Conservation (phyloP, 805 yeast species). For the Teunomyces pallodes region DNA sequence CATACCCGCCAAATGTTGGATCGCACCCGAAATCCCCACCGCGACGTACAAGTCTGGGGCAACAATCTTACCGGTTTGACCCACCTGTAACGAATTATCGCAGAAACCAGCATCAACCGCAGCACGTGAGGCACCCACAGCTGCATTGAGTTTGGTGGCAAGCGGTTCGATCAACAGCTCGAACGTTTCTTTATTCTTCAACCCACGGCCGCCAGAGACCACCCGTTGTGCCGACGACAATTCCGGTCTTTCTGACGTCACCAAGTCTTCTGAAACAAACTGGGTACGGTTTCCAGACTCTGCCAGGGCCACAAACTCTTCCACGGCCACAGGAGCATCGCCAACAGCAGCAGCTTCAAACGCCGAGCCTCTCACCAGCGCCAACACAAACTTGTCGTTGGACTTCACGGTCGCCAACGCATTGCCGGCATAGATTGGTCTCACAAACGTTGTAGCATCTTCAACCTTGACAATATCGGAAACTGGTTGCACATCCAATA, state of each 20-base stretch:
- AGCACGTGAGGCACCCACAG: conserved; percentile 96
- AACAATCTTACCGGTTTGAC: conserved; percentile 97
- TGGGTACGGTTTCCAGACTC: conserved; percentile 29
- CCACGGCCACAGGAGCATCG: conserved; percentile 41
- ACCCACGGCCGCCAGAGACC: conserved; percentile 92
- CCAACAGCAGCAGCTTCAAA: conserved; percentile 50
- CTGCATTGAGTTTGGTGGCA: conserved; percentile 82
- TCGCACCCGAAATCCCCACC: conserved; percentile 94
- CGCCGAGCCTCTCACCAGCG: conserved; percentile 84
- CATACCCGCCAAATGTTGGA: conserved; percentile 98
- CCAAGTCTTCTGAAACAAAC: conserved; percentile 74
- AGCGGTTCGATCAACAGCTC: conserved; percentile 75
- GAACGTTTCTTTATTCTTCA: conserved; percentile 85
- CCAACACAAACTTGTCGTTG: conserved; percentile 59
- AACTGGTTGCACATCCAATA: conserved; percentile 82
- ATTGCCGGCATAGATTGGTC: conserved; percentile 97
- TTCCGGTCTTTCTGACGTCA: conserved; percentile 86
- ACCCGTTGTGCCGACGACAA: conserved; percentile 78
- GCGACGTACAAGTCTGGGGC: conserved; percentile 96
- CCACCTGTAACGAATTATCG: conserved; percentile 94
- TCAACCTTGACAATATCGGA: conserved; percentile 75
- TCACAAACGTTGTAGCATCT: conserved; percentile 68
- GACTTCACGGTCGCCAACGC: conserved; percentile 80
- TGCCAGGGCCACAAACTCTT: conserved; percentile 40
- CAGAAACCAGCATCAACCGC: conserved; percentile 96